Evolutionary conservation across 208 protist species (phyloP), one percentile per base, ranked within the genome.

Genomic region (Leishmania tarentolae): DNA sequence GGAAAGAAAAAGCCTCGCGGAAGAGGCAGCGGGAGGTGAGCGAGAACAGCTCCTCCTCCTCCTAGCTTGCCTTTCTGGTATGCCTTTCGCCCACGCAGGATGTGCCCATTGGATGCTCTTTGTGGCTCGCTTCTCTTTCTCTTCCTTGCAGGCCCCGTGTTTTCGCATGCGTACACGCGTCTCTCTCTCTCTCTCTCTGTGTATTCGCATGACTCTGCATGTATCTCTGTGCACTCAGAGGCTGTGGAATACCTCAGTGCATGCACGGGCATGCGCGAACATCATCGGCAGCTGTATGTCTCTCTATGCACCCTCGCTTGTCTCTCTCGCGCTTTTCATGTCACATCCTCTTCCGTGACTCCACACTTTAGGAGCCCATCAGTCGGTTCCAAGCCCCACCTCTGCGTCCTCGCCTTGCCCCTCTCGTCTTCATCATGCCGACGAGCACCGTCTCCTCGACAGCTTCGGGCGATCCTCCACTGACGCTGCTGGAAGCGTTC

Each of bases 401-500:
- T 24, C 17, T 13, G 24, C 44, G 24, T 31, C 17, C 13, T 3
- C 31, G 61, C 31, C 13, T 31, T 15, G 24, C 70, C 40, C 46
- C 70, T 40, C 28, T 7, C n/a, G 17, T 75, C 40, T 75, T 37
- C 35, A 42, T 61, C 72, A 76, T 76, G 74, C 37, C 56, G 31
- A 35, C 74, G 21, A 66, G 52, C 74, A 11, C 53, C 35, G 57
- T n/a, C 35, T 31, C 56, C 46, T 66, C 53, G 31, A 9, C 37
- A 6, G 42, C 75, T 17, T 76, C 42, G 9, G 65, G 3, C 17
- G 42, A 11, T 21, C 53, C n/a, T 31, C 83, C 75, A 19, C 75
- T 73, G 21, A 94, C 85, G 28, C 84, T 97, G 46, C 77, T 88
- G 37, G 89, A 94, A 70, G 92, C 94, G 47, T 95, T 95, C 66